These are phyloP conservation scores for Neoarthrinium moseri DNA, from an alignment of 2,329 filamentous ascomycete genomes.

Conservation along the genomic window DNA sequence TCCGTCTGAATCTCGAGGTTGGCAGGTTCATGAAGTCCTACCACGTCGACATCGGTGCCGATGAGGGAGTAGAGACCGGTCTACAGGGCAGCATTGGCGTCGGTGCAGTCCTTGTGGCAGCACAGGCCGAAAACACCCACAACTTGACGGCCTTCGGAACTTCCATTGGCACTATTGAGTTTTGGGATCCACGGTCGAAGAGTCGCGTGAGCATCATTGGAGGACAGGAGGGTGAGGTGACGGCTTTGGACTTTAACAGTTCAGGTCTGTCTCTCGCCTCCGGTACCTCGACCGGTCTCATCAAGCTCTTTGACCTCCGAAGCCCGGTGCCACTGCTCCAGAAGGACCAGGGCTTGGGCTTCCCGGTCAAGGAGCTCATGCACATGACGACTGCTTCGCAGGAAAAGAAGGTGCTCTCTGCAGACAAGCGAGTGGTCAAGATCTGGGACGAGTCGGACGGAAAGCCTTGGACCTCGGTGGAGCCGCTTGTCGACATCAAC, in stretches of 20 bases:
- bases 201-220: conserved; percentile 76
- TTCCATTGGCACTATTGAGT: conserved; percentile 90
- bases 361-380: conserved; percentile 81
- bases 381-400: conserved; percentile 70
- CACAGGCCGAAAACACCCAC: conserved; percentile 85
- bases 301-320: conserved; percentile 89
- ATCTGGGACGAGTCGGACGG: conserved; percentile 86
- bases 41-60: conserved; percentile 83
- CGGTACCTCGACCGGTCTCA: conserved; percentile 82
- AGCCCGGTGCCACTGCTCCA: conserved; percentile 81
- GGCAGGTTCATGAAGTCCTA: conserved; percentile 95
- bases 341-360: conserved; percentile 96
- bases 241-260: conserved; percentile 80
- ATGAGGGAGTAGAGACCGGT: conserved; percentile 71
- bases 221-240: conserved; percentile 70
- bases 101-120: conserved; percentile 82
- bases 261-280: conserved; percentile 83
- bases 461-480: conserved; percentile 90
- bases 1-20: conserved; percentile 84
- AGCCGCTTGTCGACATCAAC: conserved; percentile 92
- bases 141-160: conserved; percentile 93
- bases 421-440: conserved; percentile 96
- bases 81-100: conserved; percentile 84
- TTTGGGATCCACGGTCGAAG: conserved; percentile 89
- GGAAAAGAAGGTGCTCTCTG: conserved; percentile 84